Conservation (phyloP, 176 grass and related monocot species). For the Chloris gayana region DNA sequence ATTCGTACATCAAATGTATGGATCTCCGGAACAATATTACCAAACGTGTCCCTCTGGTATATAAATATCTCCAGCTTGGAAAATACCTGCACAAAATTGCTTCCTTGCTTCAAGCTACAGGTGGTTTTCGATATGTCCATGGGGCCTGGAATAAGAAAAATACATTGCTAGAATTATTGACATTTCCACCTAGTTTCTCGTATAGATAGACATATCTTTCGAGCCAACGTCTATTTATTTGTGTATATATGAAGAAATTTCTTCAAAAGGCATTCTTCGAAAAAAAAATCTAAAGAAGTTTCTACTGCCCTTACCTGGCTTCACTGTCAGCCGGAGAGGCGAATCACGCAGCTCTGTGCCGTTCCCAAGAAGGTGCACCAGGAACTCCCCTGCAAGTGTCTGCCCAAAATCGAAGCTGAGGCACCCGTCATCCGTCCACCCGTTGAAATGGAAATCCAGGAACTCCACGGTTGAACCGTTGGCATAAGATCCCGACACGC, state of each 20-base stretch:
- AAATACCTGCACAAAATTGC: constrained; percentile 59
- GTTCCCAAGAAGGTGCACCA: constrained; percentile 57
- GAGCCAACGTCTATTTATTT: too few species aligned
- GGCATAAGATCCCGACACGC: constrained; percentile 26
- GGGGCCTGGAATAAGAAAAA: constrained; percentile 41
- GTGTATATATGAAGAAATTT: too few species aligned
- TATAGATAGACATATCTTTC: background rate
- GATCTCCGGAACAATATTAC: constrained; percentile 57
- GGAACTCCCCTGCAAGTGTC: constrained; percentile 44
- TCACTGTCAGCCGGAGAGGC: constrained; percentile 58
- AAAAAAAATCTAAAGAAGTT: too few species aligned
- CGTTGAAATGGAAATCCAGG: constrained; percentile 47
- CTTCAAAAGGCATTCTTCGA: too few species aligned
- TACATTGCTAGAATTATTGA: background rate
- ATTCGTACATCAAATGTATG: constrained; percentile 56
- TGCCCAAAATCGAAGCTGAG: constrained; percentile 64
- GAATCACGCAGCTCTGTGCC: constrained; percentile 49
- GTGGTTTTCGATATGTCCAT: constrained; percentile 56
- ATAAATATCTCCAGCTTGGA: constrained; percentile 78
- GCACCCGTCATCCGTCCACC: constrained; percentile 57
- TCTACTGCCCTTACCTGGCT: constrained; percentile 50
- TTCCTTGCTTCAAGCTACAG: constrained; percentile 60
- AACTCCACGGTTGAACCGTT: constrained; percentile 50
- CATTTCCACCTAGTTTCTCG: background rate
- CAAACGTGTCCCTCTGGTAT: constrained; percentile 70